phyloP scores from a whole-genome alignment of 2,329 filamentous ascomycete species.

The Monosporascus sp. region DNA sequence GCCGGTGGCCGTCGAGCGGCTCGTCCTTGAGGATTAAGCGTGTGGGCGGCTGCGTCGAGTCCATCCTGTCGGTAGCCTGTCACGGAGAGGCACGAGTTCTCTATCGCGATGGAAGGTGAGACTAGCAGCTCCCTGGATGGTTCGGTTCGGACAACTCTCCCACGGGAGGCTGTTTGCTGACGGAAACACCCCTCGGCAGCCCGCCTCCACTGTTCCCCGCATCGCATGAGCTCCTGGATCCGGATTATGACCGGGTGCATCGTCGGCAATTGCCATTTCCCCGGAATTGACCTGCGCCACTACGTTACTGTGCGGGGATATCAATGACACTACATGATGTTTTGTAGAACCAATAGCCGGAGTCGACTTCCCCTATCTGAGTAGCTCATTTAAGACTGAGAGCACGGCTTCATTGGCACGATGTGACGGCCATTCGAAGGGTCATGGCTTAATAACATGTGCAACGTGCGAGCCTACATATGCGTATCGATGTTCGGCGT shows the following conservation, averaged over 20 bases:
- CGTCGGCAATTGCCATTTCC: background rate
- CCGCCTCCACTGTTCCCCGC: background rate
- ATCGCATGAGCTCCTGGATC: background rate
- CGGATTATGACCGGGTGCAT: background rate
- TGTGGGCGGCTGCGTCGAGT: constrained; percentile 1
- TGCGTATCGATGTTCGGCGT: too few relatives aligned
- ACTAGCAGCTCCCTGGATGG: too few relatives aligned
- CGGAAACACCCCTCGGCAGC: background rate
- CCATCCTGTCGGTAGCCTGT: constrained; percentile 4
- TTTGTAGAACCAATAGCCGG: too few relatives aligned
- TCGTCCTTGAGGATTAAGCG: constrained; percentile 20
- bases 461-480: too few relatives aligned
- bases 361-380: too few relatives aligned
- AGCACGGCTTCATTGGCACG: too few relatives aligned
- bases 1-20: constrained; percentile 25
- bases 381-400: too few relatives aligned
- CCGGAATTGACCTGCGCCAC: background rate
- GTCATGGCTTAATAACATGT: too few relatives aligned
- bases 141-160: background rate
- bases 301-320: background rate
- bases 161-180: background rate
- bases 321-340: too few relatives aligned
- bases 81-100: background rate
- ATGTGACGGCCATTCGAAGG: too few relatives aligned
- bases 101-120: too few relatives aligned